These are phyloP conservation scores for Dichotomocladium elegans DNA, from an alignment of 371 early-diverging fungal species.

Conservation along the genomic window DNA sequence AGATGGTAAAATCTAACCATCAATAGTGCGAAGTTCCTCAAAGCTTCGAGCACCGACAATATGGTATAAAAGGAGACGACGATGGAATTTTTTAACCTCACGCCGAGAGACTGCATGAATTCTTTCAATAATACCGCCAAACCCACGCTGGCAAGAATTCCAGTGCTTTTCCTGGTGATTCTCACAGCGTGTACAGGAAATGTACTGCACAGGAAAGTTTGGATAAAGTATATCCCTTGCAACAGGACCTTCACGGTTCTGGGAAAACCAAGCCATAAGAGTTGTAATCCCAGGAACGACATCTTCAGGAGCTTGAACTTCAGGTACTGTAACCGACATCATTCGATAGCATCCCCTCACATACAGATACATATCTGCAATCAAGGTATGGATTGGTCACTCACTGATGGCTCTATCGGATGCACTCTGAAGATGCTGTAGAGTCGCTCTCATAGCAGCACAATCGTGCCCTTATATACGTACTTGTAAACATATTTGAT, in stretches of 20 bases:
- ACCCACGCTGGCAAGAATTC: background rate
- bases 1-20: background rate
- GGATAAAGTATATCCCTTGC: background rate
- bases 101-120: too few relatives aligned
- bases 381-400: slow-evolving; percentile 12
- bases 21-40: background rate
- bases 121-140: too few relatives aligned
- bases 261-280: background rate
- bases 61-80: slow-evolving; percentile 2
- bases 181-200: background rate
- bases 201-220: background rate
- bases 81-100: too few relatives aligned
- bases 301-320: background rate
- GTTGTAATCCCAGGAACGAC: background rate
- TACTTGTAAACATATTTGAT: slow-evolving; percentile 42
- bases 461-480: slow-evolving; percentile 30
- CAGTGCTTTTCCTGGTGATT: background rate
- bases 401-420: background rate
- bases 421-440: background rate
- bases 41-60: slow-evolving; percentile 4
- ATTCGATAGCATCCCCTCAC: slow-evolving; percentile 25
- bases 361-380: slow-evolving; percentile 26
- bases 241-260: background rate
- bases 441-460: background rate
- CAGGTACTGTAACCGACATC: slow-evolving; percentile 14